Evolutionary conservation across 2,329 filamentous ascomycete genomes (phyloP).

Genomic region (Monosporascus sp.): DNA sequence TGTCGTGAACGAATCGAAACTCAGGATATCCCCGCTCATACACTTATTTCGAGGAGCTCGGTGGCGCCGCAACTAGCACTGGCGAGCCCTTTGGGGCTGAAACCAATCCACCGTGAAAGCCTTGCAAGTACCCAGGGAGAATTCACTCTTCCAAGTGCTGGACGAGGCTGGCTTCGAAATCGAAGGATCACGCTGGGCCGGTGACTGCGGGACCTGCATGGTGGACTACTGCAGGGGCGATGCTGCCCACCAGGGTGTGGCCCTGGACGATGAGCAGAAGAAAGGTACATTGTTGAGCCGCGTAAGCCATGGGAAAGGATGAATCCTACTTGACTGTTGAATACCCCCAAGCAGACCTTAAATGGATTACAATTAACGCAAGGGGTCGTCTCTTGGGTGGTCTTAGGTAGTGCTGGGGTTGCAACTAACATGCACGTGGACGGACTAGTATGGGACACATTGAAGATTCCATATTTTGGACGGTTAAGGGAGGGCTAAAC

Average conservation of each 20-base stretch:
- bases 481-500: too few species aligned
- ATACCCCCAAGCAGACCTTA: too few species aligned
- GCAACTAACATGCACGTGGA: too few species aligned
- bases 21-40: too few species aligned
- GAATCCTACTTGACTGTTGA: constrained; percentile 19
- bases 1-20: too few species aligned
- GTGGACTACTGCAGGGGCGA: constrained; percentile 23
- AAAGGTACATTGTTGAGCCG: constrained; percentile 22
- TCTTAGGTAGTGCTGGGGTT: too few species aligned
- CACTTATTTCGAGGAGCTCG: too few species aligned
- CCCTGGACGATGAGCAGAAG: constrained; percentile 25
- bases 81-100: constrained; percentile 27
- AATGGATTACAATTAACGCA: too few species aligned
- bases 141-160: constrained; percentile 26
- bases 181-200: constrained; percentile 26
- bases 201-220: constrained; percentile 27
- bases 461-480: too few species aligned
- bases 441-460: too few species aligned
- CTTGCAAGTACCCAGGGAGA: constrained; percentile 21
- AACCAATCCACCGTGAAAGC: constrained; percentile 18
- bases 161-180: constrained; percentile 28
- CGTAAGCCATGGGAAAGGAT: constrained; percentile 26
- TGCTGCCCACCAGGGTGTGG: constrained; percentile 22
- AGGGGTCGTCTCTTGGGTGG: too few species aligned
- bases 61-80: constrained; percentile 18